A percentile compares a stretch with the other conserved stretches of the same genome.
phyloP scores from a whole-genome alignment of 1,284 basidiomycete species.

The Hypsizygus ulmarius region DNA sequence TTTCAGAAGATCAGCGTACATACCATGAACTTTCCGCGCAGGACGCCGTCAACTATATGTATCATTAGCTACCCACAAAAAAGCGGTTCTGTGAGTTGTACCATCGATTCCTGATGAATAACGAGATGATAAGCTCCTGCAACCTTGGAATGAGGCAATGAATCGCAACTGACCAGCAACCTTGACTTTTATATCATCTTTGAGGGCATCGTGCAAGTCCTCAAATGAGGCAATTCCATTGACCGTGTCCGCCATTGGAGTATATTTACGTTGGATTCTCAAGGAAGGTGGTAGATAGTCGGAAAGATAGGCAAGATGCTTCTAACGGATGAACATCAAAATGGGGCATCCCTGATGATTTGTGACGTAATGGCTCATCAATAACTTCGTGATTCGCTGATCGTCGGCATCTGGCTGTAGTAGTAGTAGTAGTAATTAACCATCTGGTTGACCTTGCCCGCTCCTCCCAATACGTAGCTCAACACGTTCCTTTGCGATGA shows the following conservation, averaged over 20 bases:
- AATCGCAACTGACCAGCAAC: conserved; percentile 70
- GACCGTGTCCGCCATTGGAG: background rate
- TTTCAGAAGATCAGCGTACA: conserved; percentile 10
- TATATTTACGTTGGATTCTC: no score
- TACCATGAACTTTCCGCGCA: conserved; percentile 93
- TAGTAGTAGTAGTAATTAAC: no score
- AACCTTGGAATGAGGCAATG: background rate
- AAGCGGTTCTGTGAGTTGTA: conserved; percentile 25
- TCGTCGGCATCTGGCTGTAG: no score
- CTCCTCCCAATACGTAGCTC: no score
- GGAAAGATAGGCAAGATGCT: no score
- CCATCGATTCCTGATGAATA: conserved; percentile 60
- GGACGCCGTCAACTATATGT: conserved; percentile 80
- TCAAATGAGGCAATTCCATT: conserved; percentile 54
- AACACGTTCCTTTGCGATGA: no score
- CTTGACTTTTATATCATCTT: conserved; percentile 82
- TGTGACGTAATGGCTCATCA: no score
- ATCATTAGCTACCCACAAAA: conserved; percentile 1
- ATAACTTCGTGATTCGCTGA: no score
- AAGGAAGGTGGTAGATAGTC: no score
- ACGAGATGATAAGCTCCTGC: background rate
- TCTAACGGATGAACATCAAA: no score
- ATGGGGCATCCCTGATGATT: no score
- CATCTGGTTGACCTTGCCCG: no score
- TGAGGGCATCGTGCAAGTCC: conserved; percentile 58